Conservation (phyloP, 352 stramenopile species). For the Phytophthora podocarpi region DNA sequence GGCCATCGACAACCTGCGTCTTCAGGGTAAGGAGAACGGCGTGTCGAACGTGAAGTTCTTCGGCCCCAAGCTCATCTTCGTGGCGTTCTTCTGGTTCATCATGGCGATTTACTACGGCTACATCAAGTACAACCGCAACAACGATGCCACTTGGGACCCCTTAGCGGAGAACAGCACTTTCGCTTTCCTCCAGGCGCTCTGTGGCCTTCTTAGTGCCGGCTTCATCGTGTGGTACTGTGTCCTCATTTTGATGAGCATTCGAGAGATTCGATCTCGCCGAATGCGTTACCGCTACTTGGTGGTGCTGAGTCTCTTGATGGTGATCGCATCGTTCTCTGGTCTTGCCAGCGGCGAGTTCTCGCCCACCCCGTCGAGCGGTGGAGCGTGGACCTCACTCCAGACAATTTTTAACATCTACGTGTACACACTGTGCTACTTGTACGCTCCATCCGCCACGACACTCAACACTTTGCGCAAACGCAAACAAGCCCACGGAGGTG, state of each 20-base stretch:
- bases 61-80: constrained; percentile 50
- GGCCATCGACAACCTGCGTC: constrained; percentile 59
- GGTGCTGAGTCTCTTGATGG: constrained; percentile 50
- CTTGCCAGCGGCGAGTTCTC: constrained; percentile 49
- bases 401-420: constrained; percentile 72
- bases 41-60: constrained; percentile 67
- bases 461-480: constrained; percentile 36
- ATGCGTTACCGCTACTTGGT: constrained; percentile 59
- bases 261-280: constrained; percentile 50
- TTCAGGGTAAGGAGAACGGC: constrained; percentile 50
- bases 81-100: constrained; percentile 61
- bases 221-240: constrained; percentile 60
- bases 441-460: constrained; percentile 50
- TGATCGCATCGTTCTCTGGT: constrained; percentile 51
- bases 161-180: constrained; percentile 49
- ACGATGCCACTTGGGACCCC: constrained; percentile 55
- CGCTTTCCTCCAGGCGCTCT: constrained; percentile 38
- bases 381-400: constrained; percentile 53
- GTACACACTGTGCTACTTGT: constrained; percentile 59
- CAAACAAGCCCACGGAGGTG: constrained; percentile 5
- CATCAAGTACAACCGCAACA: constrained; percentile 69
- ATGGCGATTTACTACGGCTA: constrained; percentile 58
- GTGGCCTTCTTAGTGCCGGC: constrained; percentile 43
- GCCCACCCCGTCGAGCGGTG: constrained; percentile 48
- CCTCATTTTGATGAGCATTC: constrained; percentile 42